Conservation (phyloP, 2,329 filamentous ascomycete genomes). For the Thielaviopsis ethacetica region DNA sequence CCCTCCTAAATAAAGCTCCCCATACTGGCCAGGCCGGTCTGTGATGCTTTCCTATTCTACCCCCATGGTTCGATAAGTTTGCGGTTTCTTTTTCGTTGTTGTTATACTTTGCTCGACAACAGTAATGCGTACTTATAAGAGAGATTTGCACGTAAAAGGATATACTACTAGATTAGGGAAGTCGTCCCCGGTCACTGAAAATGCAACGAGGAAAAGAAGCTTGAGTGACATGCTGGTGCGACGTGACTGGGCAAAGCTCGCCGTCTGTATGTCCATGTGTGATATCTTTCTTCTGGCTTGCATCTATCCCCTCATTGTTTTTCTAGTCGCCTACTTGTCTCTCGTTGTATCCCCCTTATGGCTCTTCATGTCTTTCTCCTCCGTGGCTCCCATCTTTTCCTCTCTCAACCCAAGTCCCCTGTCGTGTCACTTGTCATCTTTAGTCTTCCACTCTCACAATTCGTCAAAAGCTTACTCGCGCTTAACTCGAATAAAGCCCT, state of each 20-base stretch:
- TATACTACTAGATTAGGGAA: not conserved
- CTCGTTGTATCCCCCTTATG: not conserved
- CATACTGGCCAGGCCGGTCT: too few species aligned
- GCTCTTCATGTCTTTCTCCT: not conserved
- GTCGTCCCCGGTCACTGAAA: not conserved
- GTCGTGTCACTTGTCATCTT: not conserved
- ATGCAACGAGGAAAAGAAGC: not conserved
- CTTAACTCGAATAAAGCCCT: not conserved
- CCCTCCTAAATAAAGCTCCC: too few species aligned
- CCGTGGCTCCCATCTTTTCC: not conserved
- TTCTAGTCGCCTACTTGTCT: not conserved
- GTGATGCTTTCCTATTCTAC: too few species aligned
- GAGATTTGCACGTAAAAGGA: not conserved
- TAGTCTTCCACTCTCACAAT: too few species aligned
- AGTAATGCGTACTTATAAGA: too few species aligned
- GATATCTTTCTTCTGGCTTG: not conserved
- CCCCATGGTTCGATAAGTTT: too few species aligned
- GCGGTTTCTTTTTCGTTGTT: too few species aligned
- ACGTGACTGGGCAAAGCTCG: not conserved
- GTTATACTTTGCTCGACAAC: too few species aligned
- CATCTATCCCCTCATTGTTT: not conserved
- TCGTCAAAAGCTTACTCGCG: not conserved
- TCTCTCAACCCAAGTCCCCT: not conserved
- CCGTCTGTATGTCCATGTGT: not conserved
- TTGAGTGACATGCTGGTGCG: not conserved